Percentiles rank a stretch among this genome's conserved stretches.
Conservation (phyloP, 2,329 filamentous ascomycete genomes). For the Cadophora luteo-olivacea region DNA sequence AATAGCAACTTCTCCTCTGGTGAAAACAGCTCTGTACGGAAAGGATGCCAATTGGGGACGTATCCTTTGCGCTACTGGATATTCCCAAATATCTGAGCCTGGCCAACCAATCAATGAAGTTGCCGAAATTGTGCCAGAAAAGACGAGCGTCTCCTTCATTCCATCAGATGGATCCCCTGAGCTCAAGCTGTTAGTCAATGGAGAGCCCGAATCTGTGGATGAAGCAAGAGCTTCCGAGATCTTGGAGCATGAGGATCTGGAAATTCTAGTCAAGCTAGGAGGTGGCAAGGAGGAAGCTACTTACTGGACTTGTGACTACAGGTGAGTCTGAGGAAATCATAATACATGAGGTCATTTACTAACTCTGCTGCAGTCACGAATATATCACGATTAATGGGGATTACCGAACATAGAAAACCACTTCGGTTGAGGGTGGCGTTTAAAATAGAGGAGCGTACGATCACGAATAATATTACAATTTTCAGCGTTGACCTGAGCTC, state of each 20-base stretch:
- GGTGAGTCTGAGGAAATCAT: conserved; percentile 59
- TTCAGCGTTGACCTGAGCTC: background rate
- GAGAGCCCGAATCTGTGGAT: conserved; percentile 81
- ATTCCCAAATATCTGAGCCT: conserved; percentile 68
- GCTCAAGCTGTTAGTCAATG: conserved; percentile 77
- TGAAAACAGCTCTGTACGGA: conserved; percentile 97
- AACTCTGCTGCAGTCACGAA: conserved; percentile 55
- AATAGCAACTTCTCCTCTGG: conserved; percentile 89
- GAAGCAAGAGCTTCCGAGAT: conserved; percentile 80
- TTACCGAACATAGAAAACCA: conserved; percentile 60
- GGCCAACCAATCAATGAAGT: conserved; percentile 64
- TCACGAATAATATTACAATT: background rate
- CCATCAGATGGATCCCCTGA: conserved; percentile 79
- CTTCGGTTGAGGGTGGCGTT: background rate
- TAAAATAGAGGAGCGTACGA: background rate
- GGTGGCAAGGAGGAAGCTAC: conserved; percentile 72
- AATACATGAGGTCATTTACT: conserved; percentile 5
- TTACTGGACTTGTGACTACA: conserved; percentile 89
- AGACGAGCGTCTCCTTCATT: conserved; percentile 80
- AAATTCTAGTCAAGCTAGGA: conserved; percentile 77
- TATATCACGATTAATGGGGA: conserved; percentile 74
- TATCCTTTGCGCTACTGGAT: conserved; percentile 93
- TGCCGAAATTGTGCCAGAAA: conserved; percentile 68
- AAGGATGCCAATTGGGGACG: conserved; percentile 99
- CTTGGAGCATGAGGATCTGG: conserved; percentile 76